A percentile compares a stretch with the other conserved stretches of the same genome.
Conservation (phyloP, 148 eudicot species). For the Talinum fruticosum region DNA sequence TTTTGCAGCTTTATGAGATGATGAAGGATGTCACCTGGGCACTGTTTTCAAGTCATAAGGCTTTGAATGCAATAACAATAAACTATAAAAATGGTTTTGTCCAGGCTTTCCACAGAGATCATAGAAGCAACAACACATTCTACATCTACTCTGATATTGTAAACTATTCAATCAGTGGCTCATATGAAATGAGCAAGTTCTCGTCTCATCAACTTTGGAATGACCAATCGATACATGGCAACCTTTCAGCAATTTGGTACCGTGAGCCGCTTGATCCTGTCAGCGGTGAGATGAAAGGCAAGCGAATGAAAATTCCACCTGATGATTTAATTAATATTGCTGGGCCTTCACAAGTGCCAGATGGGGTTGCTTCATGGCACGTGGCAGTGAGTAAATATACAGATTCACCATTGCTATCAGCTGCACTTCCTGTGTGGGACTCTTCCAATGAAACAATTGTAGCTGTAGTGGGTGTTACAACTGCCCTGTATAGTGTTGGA, state of each 20-base stretch:
- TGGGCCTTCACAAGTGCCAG: slow-evolving; percentile 92
- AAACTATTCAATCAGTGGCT: slow-evolving; percentile 62
- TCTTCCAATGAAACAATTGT: slow-evolving; percentile 58
- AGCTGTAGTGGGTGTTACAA: slow-evolving; percentile 94
- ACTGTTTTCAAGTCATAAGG: slow-evolving; percentile 73
- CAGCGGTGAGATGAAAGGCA: slow-evolving; percentile 67
- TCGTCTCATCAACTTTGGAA: slow-evolving; percentile 76
- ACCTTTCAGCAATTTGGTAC: slow-evolving; percentile 86
- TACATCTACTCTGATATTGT: slow-evolving; percentile 80
- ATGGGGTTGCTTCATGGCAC: slow-evolving; percentile 94
- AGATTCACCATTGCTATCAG: slow-evolving; percentile 85
- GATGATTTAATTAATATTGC: slow-evolving; percentile 90
- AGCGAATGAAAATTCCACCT: slow-evolving; percentile 55
- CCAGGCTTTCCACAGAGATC: slow-evolving; percentile 96
- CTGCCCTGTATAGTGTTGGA: slow-evolving; percentile 87
- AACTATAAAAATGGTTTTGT: slow-evolving; percentile 85
- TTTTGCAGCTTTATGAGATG: slow-evolving; percentile 74
- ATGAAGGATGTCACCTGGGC: slow-evolving; percentile 96
- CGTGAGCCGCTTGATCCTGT: slow-evolving; percentile 72
- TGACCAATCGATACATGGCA: slow-evolving; percentile 60
- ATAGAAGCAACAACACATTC: slow-evolving; percentile 69
- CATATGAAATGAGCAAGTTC: slow-evolving; percentile 37
- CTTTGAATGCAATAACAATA: slow-evolving; percentile 76
- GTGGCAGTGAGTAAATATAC: slow-evolving; percentile 84
- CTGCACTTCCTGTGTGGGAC: slow-evolving; percentile 89